Base-by-base conservation (phyloP, 2,329 filamentous ascomycete species). In the Paraconiothyrium sp. region DNA sequence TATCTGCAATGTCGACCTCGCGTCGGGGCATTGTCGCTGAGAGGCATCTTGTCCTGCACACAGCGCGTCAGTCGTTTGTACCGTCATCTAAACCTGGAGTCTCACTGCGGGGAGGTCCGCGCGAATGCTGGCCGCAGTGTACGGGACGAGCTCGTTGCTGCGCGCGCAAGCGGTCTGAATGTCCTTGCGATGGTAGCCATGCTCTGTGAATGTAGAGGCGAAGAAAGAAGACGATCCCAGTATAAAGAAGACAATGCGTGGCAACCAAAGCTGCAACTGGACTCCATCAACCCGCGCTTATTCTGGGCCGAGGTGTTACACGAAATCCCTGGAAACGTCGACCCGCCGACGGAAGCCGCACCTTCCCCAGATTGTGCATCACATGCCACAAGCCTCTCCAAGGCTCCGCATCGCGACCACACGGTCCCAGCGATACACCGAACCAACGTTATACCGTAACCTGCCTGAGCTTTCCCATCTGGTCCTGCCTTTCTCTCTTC, bases 1-100 rank as follows among this genome's bases (percentile, higher is more conserved):
- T 86, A 51, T 92, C 89, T 63, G 89, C 85, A 72, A 97, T 88
- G 56, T 82, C 80, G 59, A 80, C 66, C 56, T 81, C 77, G 41
- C 76, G 73, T 27, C 76, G 77, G 7, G 67, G 62, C n/a, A 73
- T 61, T 0, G 81, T 81, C 0, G 77, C 73, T 6, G 82, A 82
- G 55, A 84, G 80, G 60, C 79, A 80, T 76, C 81, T 74, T 63
- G 70, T 68, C 64, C 76, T 76, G 54, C 43, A 16, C 37, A 11
- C 24, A 39, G 27, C 32, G 16, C 14, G 20, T 60, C 30, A 68
- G 62, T 34, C 44, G 61, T 22, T 24, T 54, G n/a, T 34, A 4
- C 58, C 39, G 34, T 44, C 34, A 35, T 59, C 30, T 27, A 39
- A 24, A 16, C 63, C 59, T 48, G 67, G 30, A 46, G 54, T 54